Percentiles rank a stretch among this genome's conserved stretches.
phyloP scores from a whole-genome alignment of 768 basidiomycete genomes.

The Leucosporidium yakuticum region DNA sequence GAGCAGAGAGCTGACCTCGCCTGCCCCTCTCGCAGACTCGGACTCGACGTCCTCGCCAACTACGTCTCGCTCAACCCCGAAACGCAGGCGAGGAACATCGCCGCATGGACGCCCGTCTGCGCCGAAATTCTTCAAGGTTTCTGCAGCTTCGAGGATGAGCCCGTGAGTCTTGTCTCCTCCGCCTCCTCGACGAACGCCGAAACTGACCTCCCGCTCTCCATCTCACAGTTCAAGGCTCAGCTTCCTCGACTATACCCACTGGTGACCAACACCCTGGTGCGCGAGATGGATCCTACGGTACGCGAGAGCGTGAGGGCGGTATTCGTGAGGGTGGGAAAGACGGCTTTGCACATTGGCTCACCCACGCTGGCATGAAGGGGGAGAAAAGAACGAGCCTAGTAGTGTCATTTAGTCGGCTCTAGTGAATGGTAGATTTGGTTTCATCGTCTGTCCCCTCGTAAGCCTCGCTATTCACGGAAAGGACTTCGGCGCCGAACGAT shows the following conservation, averaged over 20 bases:
- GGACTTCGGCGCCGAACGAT: no score
- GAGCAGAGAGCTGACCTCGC: conserved; percentile 48
- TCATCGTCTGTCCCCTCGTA: no score
- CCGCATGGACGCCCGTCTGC: conserved; percentile 99
- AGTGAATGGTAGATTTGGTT: no score
- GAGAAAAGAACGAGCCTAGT: no score
- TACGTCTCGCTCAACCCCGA: conserved; percentile 84
- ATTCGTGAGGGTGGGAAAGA: conserved; percentile 46
- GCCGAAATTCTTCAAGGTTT: conserved; percentile 88
- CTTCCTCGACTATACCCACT: conserved; percentile 85
- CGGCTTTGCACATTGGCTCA: not conserved
- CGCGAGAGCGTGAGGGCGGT: conserved; percentile 71
- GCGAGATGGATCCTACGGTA: conserved; percentile 78
- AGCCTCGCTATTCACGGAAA: no score
- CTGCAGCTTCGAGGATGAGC: conserved; percentile 79
- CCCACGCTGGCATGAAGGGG: no score
- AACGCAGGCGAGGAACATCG: conserved; percentile 87
- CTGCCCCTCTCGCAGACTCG: conserved; percentile 59
- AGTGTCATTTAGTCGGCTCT: no score
- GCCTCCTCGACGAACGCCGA: not conserved
- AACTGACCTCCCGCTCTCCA: not conserved
- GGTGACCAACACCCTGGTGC: conserved; percentile 71
- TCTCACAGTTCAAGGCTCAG: conserved; percentile 73
- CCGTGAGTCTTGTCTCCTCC: conserved; percentile 53
- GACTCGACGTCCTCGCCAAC: conserved; percentile 78